These are phyloP conservation scores for Deuterostichococcus epilithicus DNA, from an alignment of 139 green algal genomes.

Conservation along the genomic window DNA sequence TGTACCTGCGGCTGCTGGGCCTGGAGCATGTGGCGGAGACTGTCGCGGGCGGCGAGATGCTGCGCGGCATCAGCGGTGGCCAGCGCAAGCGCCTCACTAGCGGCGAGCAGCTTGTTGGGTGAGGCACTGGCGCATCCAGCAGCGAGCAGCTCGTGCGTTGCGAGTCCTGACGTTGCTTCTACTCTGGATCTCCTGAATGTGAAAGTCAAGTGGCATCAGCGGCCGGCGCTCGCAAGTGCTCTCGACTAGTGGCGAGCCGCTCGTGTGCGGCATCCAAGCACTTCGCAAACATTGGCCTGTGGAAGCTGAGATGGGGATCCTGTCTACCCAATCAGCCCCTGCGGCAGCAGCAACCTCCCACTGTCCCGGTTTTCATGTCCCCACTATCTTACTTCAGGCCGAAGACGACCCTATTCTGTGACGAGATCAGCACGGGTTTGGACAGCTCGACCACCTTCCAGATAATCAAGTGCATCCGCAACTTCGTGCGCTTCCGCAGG, in stretches of 20 bases:
- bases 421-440: slow-evolving; percentile 23
- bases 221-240: too few relatives aligned
- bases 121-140: not conserved
- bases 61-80: slow-evolving; percentile 55
- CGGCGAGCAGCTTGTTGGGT: not conserved
- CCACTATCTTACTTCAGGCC: not conserved
- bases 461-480: slow-evolving; percentile 11
- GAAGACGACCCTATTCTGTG: not conserved
- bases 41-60: slow-evolving; percentile 53
- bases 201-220: too few relatives aligned
- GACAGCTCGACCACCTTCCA: slow-evolving; percentile 25
- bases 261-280: too few relatives aligned
- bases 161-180: not conserved
- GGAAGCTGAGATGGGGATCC: too few relatives aligned
- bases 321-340: too few relatives aligned
- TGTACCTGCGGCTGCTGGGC: slow-evolving; percentile 35
- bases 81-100: slow-evolving; percentile 62
- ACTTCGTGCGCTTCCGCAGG: slow-evolving; percentile 21
- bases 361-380: not conserved
- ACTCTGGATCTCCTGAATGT: too few relatives aligned
- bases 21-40: slow-evolving; percentile 40
- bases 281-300: too few relatives aligned
- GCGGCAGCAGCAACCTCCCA: too few relatives aligned
- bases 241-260: too few relatives aligned
- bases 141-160: not conserved